A percentile compares a stretch with the other conserved stretches of the same genome.
These are phyloP conservation scores for Orbilia javanica DNA, from an alignment of 2,329 filamentous ascomycete genomes.

Conservation along the genomic window DNA sequence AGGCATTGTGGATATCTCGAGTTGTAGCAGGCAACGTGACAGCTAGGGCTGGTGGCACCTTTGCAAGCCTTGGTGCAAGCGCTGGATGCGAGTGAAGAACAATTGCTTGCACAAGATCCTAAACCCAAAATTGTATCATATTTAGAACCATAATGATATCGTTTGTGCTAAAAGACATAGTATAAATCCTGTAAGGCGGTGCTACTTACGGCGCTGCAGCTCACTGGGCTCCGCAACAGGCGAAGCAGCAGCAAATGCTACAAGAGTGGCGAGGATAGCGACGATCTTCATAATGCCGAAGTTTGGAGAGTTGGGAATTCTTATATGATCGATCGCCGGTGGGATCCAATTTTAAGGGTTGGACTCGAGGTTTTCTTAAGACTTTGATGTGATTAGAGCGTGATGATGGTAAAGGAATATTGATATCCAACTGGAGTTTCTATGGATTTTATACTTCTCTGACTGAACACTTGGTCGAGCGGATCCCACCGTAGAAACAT, in stretches of 20 bases:
- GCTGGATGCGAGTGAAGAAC: background rate
- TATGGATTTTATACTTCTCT: too few species aligned
- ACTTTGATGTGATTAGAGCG: background rate
- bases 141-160: background rate
- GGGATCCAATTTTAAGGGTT: too few species aligned
- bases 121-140: background rate
- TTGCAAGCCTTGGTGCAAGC: constrained; percentile 6
- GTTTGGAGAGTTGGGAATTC: background rate
- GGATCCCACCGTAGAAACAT: too few species aligned
- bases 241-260: constrained; percentile 10
- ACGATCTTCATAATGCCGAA: constrained; percentile 11
- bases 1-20: constrained; percentile 1
- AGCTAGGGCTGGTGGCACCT: constrained; percentile 23
- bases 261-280: background rate
- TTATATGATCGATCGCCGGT: background rate
- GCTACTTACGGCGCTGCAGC: constrained; percentile 7
- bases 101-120: constrained; percentile 18
- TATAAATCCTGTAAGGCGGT: background rate
- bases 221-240: constrained; percentile 16
- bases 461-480: too few species aligned
- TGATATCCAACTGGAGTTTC: too few species aligned
- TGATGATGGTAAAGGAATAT: background rate
- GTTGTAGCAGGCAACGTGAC: constrained; percentile 19
- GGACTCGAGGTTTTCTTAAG: too few species aligned
- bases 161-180: too few species aligned